Conservation (phyloP, 1,284 basidiomycete genomes). For the Volvariella surrecta region DNA sequence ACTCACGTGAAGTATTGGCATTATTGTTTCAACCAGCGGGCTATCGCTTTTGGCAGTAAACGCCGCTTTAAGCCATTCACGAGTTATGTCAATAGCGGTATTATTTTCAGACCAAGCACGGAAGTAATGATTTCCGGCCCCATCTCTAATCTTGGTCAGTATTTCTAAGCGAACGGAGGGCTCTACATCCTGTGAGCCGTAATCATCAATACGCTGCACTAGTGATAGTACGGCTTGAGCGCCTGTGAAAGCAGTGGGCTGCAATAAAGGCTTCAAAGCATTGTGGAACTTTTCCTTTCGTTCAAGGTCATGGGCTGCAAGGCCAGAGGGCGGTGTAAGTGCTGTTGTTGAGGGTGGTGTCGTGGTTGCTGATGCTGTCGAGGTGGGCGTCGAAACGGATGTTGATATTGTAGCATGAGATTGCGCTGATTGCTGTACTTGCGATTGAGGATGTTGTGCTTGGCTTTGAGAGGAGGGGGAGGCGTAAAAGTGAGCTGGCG, state of each 20-base stretch:
- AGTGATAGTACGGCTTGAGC: constrained; percentile 56
- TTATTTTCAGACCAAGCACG: constrained; percentile 72
- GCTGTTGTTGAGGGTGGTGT: constrained; percentile 1
- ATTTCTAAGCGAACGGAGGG: constrained; percentile 54
- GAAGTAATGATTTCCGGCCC: constrained; percentile 77
- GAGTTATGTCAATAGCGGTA: constrained; percentile 63
- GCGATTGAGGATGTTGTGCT: constrained; percentile 11
- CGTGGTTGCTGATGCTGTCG: not conserved
- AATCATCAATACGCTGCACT: constrained; percentile 45
- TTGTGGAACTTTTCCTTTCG: constrained; percentile 42
- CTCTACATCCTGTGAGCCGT: constrained; percentile 55
- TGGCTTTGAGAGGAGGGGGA: constrained; percentile 19
- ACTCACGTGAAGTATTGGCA: constrained; percentile 78
- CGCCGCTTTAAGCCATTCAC: constrained; percentile 71
- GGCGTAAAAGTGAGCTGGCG: constrained; percentile 30
- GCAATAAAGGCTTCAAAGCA: constrained; percentile 43
- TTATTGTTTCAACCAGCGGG: constrained; percentile 60
- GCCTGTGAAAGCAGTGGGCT: constrained; percentile 52
- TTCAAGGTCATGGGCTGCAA: constrained; percentile 16
- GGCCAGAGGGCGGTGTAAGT: constrained; percentile 8
- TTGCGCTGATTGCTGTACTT: constrained; percentile 13
- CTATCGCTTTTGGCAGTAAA: constrained; percentile 45
- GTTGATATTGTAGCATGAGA: constrained; percentile 10
- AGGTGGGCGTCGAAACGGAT: constrained; percentile 14
- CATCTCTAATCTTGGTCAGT: constrained; percentile 69